Conservation (phyloP, 176 grass and related monocot genomes). For the Dactylis glomerata region DNA sequence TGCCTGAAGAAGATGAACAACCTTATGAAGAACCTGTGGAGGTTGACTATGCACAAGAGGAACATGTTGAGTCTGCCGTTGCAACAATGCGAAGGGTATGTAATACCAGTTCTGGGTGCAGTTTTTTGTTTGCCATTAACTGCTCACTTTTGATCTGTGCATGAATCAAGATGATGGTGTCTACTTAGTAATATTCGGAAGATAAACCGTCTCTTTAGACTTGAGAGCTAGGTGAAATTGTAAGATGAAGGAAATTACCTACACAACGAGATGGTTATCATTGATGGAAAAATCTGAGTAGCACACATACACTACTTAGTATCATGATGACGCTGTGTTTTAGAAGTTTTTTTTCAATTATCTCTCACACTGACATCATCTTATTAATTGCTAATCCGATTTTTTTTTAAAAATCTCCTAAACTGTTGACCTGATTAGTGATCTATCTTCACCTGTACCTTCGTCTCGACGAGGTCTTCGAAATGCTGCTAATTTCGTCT, state of each 20-base stretch:
- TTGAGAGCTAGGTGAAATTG: background rate
- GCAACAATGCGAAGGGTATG: conserved; percentile 69
- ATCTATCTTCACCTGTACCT: background rate
- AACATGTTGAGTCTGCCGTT: conserved; percentile 73
- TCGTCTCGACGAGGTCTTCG: background rate
- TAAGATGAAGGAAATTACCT: background rate
- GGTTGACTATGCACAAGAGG: conserved; percentile 62
- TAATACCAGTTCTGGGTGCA: background rate
- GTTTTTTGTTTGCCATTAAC: background rate
- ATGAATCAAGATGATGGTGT: background rate
- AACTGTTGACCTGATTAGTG: background rate
- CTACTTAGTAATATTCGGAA: conserved; percentile 3
- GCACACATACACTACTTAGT: background rate
- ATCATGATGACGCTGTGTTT: background rate
- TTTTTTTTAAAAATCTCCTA: background rate
- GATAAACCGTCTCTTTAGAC: background rate
- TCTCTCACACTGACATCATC: background rate
- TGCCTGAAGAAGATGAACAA: conserved; percentile 93
- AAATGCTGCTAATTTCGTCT: background rate
- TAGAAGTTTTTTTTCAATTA: background rate
- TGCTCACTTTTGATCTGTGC: background rate
- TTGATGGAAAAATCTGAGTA: background rate
- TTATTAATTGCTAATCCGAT: background rate
- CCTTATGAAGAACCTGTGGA: conserved; percentile 56
- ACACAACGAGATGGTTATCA: background rate